Base-by-base conservation (phyloP, 345 rosid species). In the Melastoma malabathricum region DNA sequence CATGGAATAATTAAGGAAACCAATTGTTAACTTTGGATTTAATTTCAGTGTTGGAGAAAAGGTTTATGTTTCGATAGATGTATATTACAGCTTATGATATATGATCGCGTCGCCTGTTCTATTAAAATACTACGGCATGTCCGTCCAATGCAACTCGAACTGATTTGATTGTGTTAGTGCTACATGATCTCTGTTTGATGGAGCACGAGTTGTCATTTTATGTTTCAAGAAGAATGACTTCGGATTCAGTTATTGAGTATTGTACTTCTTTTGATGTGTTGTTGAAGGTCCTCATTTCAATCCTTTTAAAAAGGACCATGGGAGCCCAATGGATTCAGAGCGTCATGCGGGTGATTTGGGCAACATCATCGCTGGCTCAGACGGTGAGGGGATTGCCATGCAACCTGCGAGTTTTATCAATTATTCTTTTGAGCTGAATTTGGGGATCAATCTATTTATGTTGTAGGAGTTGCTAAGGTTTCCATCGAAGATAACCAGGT, bases 331-430 rank as follows among this genome's bases (percentile, higher is more conserved):
- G 29, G 87, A 84, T 55, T 41, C 58, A 3, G 81, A 82, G 63
- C 83, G 98, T 18, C 98, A 90, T 66, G 93, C 98, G 2, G 98
- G 98, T 20, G 98, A 90, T 66, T 70, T 90, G 80, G 98, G 98
- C 15, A 90, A 90, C 74, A 68, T 90, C 45, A 44, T 78, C 22
- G 96, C 87, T 2, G 85, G 85, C 56, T 38, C 81, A 47, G 84
- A 86, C 44, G 96, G 98, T 90, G 38, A 29, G 38, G 9, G 9
- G 38, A 29, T 29, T 29, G 38, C 38, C 9, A 1, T 29, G 9
- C 38, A 29, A 29, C 5, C 38, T 29, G 38, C 38, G 38, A 29
- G 9, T 1, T 29, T 29, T 29, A 29, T 29, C 6, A 10, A 29
- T 29, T 29, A 10, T 29, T 29, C 38, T 47, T 43, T 16, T 57